phyloP scores from a whole-genome alignment of 75 land plant genomes.

The Cryptomeria japonica region DNA sequence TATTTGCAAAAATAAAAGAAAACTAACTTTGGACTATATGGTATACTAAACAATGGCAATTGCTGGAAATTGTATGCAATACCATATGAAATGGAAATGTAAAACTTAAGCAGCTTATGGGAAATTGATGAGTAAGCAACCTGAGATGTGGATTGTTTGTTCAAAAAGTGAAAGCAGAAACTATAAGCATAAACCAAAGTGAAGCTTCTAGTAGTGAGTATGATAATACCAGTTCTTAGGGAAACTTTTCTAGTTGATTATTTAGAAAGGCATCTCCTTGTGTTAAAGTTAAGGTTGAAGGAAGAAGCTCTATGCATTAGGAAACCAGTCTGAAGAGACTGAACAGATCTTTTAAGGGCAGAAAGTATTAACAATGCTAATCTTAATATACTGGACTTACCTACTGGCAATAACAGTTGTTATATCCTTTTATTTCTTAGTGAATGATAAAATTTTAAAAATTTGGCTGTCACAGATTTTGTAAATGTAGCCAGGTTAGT shows the following conservation, averaged over 20 bases:
- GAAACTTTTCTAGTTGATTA: slow-evolving; percentile 83
- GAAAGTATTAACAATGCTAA: slow-evolving; percentile 75
- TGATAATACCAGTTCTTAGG: slow-evolving; percentile 79
- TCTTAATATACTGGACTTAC: slow-evolving; percentile 82
- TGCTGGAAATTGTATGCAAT: slow-evolving; percentile 31
- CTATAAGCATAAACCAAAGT: slow-evolving; percentile 43
- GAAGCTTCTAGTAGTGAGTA: slow-evolving; percentile 59
- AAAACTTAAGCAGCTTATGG: slow-evolving; percentile 66
- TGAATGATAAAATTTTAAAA: not conserved
- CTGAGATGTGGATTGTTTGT: slow-evolving; percentile 65
- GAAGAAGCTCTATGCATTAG: slow-evolving; percentile 91
- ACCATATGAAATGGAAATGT: slow-evolving; percentile 51
- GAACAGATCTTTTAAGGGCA: slow-evolving; percentile 89
- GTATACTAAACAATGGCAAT: slow-evolving; percentile 42
- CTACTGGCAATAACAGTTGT: slow-evolving; percentile 89
- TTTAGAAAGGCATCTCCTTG: slow-evolving; percentile 55
- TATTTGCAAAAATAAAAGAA: no score
- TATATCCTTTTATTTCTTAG: not conserved
- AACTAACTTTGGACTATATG: no score
- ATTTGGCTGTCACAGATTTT: not conserved
- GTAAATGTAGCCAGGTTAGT: not conserved
- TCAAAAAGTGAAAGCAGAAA: slow-evolving; percentile 38
- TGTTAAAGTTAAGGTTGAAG: slow-evolving; percentile 88
- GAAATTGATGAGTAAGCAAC: slow-evolving; percentile 38
- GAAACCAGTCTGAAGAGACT: slow-evolving; percentile 81